Conservation (phyloP, 140 eudicot genomes). For the Ambrosia hybrid region DNA sequence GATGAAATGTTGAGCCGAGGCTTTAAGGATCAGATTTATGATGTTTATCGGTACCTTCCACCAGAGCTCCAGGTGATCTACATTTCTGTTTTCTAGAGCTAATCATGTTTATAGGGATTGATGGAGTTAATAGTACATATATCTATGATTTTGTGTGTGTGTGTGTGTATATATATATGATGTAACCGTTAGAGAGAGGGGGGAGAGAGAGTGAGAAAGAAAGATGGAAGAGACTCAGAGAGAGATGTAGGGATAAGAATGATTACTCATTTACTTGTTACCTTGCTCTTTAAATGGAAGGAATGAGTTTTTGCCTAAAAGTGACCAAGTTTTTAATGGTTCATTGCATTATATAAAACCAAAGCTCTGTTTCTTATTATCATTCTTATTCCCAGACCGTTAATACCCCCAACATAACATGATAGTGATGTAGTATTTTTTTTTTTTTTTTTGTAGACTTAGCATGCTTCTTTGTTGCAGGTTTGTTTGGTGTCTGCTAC, state of each 20-base stretch:
- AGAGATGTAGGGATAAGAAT: no score
- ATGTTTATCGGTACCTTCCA: slow-evolving; percentile 96
- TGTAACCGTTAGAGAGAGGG: no score
- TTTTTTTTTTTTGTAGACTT: background rate
- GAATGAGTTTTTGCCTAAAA: no score
- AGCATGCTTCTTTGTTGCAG: slow-evolving; percentile 34
- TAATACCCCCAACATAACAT: background rate
- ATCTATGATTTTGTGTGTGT: background rate
- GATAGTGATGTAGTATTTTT: background rate
- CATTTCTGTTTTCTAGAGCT: slow-evolving; percentile 19
- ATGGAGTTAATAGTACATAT: background rate
- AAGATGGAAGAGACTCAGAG: no score
- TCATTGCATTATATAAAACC: no score
- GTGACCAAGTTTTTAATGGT: no score
- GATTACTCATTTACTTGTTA: no score
- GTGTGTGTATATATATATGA: no score
- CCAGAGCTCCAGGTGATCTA: slow-evolving; percentile 91
- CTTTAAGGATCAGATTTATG: slow-evolving; percentile 97
- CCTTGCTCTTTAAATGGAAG: no score
- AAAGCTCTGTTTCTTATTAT: background rate
- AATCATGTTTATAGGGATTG: background rate
- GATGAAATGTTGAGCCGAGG: slow-evolving; percentile 99
- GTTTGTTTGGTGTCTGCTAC: slow-evolving; percentile 95
- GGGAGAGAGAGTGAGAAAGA: no score
- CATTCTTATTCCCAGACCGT: background rate